A percentile compares a stretch with the other conserved stretches of the same genome.
Evolutionary conservation across 495 filamentous ascomycete species (phyloP).

Genomic region (Thermochaetoides thermophila): DNA sequence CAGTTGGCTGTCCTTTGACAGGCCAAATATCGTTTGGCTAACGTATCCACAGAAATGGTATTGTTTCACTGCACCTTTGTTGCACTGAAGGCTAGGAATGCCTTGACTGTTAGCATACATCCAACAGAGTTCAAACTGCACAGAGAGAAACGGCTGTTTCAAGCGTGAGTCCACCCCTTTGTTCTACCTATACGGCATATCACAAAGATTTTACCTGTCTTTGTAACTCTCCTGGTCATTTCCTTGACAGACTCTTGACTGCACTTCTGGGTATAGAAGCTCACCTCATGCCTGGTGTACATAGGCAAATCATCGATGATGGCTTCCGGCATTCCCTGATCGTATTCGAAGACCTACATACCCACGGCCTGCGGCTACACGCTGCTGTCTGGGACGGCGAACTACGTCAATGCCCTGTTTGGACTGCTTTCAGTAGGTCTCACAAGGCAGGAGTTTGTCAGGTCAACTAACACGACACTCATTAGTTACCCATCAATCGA

Average conservation of each 20-base stretch:
- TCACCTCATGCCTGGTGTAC: not conserved
- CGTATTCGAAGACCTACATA: constrained; percentile 52
- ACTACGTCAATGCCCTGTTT: constrained; percentile 43
- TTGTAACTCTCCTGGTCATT: too few relatives aligned
- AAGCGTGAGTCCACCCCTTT: constrained; percentile 44
- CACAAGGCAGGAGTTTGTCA: not conserved
- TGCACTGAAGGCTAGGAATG: constrained; percentile 57
- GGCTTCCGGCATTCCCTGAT: constrained; percentile 54
- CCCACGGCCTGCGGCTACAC: constrained; percentile 42
- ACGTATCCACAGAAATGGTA: constrained; percentile 43
- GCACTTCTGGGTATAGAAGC: too few relatives aligned
- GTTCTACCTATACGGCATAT: too few relatives aligned
- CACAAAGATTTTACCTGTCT: too few relatives aligned
- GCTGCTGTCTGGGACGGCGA: constrained; percentile 37
- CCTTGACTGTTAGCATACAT: constrained; percentile 31
- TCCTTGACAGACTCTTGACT: not conserved
- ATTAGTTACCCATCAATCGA: constrained; percentile 44
- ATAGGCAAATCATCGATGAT: constrained; percentile 58
- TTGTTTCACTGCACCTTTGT: constrained; percentile 66
- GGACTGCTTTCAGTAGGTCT: constrained; percentile 55
- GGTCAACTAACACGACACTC: not conserved
- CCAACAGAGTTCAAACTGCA: constrained; percentile 46
- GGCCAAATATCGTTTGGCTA: not conserved
- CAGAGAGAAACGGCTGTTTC: constrained; percentile 51
- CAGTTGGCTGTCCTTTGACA: not conserved